Evolutionary conservation across 1,284 basidiomycete species (phyloP), one percentile per base, ranked within the genome.

Genomic region (Ustilago trichophora): DNA sequence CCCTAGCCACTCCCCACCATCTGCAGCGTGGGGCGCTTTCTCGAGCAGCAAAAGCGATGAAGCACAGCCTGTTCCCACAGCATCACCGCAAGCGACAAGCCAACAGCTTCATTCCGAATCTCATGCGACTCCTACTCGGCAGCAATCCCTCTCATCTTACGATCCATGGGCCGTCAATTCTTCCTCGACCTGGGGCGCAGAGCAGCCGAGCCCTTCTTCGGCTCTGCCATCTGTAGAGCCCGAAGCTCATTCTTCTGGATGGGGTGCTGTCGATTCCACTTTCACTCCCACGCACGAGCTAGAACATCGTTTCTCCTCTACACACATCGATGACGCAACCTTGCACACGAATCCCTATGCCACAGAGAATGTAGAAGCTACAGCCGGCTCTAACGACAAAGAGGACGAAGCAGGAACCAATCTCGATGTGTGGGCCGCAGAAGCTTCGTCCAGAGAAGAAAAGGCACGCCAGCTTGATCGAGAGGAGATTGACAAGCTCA

Each of bases 401-500:
- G n/a, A n/a, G n/a, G n/a, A 34, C 26, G 40, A 45, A 6, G 42
- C 26, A 6, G n/a, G 31, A 9, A 40, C 29, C 15, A 27, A 38
- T 6, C 15, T 55, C 4, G 63, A 67, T 12, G 56, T 53, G 3
- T 67, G 64, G 64, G 56, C 64, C 21, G 52, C 44, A 5, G 64
- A 67, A 32, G 57, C 64, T 12, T 37, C 41, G 8, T 50, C 52
- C 4, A 44, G 64, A 16, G 57, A 55, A 21, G 35, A 56, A 36
- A 60, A 55, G 16, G 57, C 57, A 25, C 48, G 48, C 12, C 48
- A 29, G n/a, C 35, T 67, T 15, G 57, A 59, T 18, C 40, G 64
- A 32, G 65, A 68, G 15, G 58, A 62, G 35, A 58, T 68, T 33
- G 65, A 68, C 43, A 48, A 24, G 19, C 54, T 68, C 41, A 68